A percentile compares a stretch with the other conserved stretches of the same genome.
phyloP scores from a whole-genome alignment of 1,284 basidiomycete genomes.

The Kwoniella shivajii region DNA sequence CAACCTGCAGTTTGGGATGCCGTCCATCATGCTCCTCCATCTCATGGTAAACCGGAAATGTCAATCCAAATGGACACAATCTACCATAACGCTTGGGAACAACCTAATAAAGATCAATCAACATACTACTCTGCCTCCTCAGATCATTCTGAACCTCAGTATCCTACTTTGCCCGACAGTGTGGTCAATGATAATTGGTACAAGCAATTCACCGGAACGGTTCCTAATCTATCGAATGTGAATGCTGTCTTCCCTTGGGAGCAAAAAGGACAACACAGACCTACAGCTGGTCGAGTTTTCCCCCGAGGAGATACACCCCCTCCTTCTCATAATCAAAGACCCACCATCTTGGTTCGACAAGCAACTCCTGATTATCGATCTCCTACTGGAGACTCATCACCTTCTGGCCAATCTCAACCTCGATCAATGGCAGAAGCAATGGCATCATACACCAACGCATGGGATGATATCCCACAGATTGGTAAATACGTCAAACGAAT shows the following conservation, averaged over 20 bases:
- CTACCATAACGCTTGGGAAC: conserved; percentile 59
- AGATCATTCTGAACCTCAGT: conserved; percentile 31
- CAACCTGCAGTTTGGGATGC: conserved; percentile 56
- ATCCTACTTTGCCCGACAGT: conserved; percentile 47
- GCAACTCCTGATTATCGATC: conserved; percentile 28
- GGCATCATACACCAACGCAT: conserved; percentile 72
- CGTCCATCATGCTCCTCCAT: conserved; percentile 54
- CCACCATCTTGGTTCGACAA: conserved; percentile 5
- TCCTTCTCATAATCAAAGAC: conserved; percentile 30
- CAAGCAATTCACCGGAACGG: conserved; percentile 52
- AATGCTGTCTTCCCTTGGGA: conserved; percentile 95
- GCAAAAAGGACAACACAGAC: conserved; percentile 59
- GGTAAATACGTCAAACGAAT: conserved; percentile 71
- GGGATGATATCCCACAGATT: conserved; percentile 78
- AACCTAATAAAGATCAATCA: conserved; percentile 49
- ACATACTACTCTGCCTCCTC: conserved; percentile 26
- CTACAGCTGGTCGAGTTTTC: conserved; percentile 70
- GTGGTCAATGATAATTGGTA: conserved; percentile 56
- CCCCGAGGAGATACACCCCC: conserved; percentile 67
- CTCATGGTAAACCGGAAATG: conserved; percentile 54
- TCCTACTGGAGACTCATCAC: conserved; percentile 18
- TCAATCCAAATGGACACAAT: conserved; percentile 51
- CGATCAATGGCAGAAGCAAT: conserved; percentile 56
- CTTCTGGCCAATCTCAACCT: conserved; percentile 17
- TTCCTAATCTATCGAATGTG: conserved; percentile 72